phyloP scores from a whole-genome alignment of 2,329 filamentous ascomycete genomes.

The Chalaropsis thielavioides region DNA sequence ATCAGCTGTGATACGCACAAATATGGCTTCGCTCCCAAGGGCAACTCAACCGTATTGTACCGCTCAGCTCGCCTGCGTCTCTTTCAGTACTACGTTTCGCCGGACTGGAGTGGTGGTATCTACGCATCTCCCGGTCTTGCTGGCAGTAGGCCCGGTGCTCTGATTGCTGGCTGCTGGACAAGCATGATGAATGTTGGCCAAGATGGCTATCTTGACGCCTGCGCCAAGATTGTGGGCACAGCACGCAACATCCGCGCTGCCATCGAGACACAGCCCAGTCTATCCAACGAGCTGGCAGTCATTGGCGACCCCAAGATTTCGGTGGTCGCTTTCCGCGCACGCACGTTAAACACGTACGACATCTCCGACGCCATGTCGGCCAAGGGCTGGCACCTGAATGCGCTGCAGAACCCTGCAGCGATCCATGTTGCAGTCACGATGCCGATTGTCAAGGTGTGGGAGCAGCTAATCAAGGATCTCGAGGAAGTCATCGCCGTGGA shows the following conservation, averaged over 20 bases:
- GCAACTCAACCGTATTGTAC: slow-evolving; percentile 87
- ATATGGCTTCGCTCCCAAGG: slow-evolving; percentile 96
- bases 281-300: slow-evolving; percentile 61
- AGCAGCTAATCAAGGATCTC: slow-evolving; percentile 61
- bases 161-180: slow-evolving; percentile 94
- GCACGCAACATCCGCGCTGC: slow-evolving; percentile 68
- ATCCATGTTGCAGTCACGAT: slow-evolving; percentile 90
- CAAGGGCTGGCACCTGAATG: slow-evolving; percentile 91
- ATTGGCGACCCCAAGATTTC: slow-evolving; percentile 77
- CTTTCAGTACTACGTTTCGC: slow-evolving; percentile 92
- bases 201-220: slow-evolving; percentile 73
- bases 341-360: slow-evolving; percentile 82
- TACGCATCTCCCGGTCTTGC: slow-evolving; percentile 89
- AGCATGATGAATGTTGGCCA: slow-evolving; percentile 81
- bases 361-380: slow-evolving; percentile 75
- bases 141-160: slow-evolving; percentile 76
- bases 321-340: slow-evolving; percentile 76
- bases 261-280: slow-evolving; percentile 51
- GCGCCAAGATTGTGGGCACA: slow-evolving; percentile 73
- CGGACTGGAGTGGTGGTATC: slow-evolving; percentile 90
- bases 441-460: slow-evolving; percentile 67
- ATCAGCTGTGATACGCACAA: slow-evolving; percentile 98
- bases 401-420: slow-evolving; percentile 77
- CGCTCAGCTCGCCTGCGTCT: slow-evolving; percentile 61
- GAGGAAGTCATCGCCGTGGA: slow-evolving; percentile 54